Evolutionary conservation across 129 eudicot genomes (phyloP), one percentile per base, ranked within the genome.

Genomic region (Daucus carota): DNA sequence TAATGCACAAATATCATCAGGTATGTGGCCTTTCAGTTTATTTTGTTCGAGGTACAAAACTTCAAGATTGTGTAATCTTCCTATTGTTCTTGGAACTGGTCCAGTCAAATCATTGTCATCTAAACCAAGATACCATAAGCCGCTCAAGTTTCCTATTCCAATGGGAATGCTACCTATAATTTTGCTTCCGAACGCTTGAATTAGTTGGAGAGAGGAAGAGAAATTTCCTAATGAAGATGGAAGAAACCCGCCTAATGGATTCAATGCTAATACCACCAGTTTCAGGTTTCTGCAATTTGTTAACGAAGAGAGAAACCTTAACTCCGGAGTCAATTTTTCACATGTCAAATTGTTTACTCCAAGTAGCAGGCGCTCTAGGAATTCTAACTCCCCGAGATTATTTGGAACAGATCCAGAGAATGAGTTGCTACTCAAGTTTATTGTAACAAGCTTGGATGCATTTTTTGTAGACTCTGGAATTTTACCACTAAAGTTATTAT

Each of bases 381-480:
- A 17, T 42, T 18, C 45, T 6, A 76, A 12, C 3, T 76, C 28
- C 0, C 81, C 86, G 7, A 83, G 8, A 7, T 65, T 20, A 8
- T 1, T 16, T 0, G 80, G 83, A 10, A 79, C 52, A 28, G 60
- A 11, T 18, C 82, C 82, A 15, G 50, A 67, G 20, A 83, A 71
- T 14, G 24, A 32, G 74, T 79, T 79, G 0, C 1, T 2, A 18
- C 50, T 2, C 32, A 82, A 40, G 40, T 32, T 16, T 6, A 82
- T 41, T 0, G 1, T 3, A 18, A 6, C 0, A 44, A 82, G 79
- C 41, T 57, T 31, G 5, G 85, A 73, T 5, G 66, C 73, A 69
- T 82, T 74, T 1, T 67, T 41, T 14, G 62, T 33, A 38, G 82
- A 78, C 17, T 15, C 13, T 11, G 79, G 80, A 59, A 80, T 80